phyloP scores from a whole-genome alignment of 2,329 filamentous ascomycete genomes.

The Mollisia scopiformis region DNA sequence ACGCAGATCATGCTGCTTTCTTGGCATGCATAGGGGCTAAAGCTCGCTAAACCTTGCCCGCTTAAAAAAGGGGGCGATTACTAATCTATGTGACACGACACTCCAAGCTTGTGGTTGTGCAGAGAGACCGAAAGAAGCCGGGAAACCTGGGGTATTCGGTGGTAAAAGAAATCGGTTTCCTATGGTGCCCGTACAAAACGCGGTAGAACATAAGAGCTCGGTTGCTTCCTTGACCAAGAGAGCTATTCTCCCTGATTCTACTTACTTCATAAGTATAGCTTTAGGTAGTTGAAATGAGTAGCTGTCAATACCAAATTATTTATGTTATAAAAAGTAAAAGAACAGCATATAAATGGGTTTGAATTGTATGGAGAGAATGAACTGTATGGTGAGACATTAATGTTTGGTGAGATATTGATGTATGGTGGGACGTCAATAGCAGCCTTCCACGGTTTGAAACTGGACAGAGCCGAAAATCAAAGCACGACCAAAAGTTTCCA shows the following conservation, averaged over 20 bases:
- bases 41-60: neutral
- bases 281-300: conserved; percentile 1
- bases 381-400: conserved; percentile 4
- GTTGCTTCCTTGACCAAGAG: conserved; percentile 3
- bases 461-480: neutral
- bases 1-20: conserved; percentile 1
- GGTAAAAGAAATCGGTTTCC: neutral
- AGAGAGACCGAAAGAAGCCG: neutral
- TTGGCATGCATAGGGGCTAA: neutral
- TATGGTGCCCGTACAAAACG: conserved; percentile 3
- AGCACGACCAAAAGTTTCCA: conserved; percentile 1
- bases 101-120: neutral
- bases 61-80: neutral
- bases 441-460: conserved; percentile 1
- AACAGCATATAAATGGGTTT: conserved; percentile 1
- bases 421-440: neutral
- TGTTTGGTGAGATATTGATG: too few relatives aligned
- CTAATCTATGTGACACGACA: neutral
- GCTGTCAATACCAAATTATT: conserved; percentile 5
- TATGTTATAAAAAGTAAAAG: conserved; percentile 2
- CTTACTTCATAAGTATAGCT: neutral
- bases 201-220: conserved; percentile 8
- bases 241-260: conserved; percentile 4
- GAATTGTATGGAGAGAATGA: conserved; percentile 1
- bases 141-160: neutral